Evolutionary conservation across 805 yeast species (phyloP).

Genomic region (Naumovozyma baii): DNA sequence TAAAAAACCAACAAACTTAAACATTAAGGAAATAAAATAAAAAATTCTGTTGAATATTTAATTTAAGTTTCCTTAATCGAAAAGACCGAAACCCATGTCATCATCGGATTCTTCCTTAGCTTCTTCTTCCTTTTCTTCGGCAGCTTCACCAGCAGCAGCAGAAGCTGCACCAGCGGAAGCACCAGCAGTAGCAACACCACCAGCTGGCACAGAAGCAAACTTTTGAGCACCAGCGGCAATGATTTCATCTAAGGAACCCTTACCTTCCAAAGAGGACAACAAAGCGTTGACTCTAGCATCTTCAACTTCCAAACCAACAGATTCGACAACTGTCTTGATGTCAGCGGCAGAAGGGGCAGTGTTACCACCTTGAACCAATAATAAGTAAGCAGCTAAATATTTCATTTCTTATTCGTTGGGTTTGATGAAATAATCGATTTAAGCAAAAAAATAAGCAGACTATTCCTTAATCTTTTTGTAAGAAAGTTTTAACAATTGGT

Average conservation of each 20-base stretch:
- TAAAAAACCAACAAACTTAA: not conserved
- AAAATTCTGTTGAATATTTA: no score
- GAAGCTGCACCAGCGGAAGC: constrained; percentile 35
- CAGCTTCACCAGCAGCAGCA: constrained; percentile 44
- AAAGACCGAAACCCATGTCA: constrained; percentile 88
- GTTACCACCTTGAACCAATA: constrained; percentile 82
- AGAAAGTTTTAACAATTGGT: not conserved
- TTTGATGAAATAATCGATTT: constrained; percentile 28
- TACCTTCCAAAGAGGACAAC: constrained; percentile 65
- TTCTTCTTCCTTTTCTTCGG: constrained; percentile 46
- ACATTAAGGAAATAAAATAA: not conserved
- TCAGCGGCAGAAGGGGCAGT: constrained; percentile 96
- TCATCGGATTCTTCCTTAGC: constrained; percentile 63
- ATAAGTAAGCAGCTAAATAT: constrained; percentile 89
- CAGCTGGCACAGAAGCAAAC: constrained; percentile 33
- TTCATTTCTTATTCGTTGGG: constrained; percentile 46
- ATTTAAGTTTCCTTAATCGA: constrained; percentile 45
- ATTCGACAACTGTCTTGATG: constrained; percentile 63
- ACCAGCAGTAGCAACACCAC: constrained; percentile 46
- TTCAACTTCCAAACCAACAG: constrained; percentile 94
- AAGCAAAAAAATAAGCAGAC: constrained; percentile 29
- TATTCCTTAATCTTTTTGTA: constrained; percentile 19
- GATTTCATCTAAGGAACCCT: constrained; percentile 71
- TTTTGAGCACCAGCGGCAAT: constrained; percentile 73
- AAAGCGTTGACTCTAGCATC: constrained; percentile 82